Evolutionary conservation across 352 stramenopile species (phyloP), one percentile per base, ranked within the genome.

Genomic region (Phytophthora sojae): DNA sequence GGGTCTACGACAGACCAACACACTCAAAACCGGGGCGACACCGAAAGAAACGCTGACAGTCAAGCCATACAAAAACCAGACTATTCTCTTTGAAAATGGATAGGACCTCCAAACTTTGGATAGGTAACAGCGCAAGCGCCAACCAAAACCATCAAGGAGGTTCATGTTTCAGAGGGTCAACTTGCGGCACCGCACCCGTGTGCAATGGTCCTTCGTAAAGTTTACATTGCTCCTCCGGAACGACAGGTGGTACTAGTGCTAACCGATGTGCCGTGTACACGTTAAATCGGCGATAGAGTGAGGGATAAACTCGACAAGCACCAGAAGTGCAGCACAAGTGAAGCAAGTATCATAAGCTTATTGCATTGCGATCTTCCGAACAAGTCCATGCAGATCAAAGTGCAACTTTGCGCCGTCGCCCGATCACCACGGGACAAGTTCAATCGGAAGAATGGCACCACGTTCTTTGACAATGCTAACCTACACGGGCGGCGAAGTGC

Each of bases 31-130:
- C 63, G 69, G 69, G 44, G 69, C 44, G 47, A 57, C 52, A 55
- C 32, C 50, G 62, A 76, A 65, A 76, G 63, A 76, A 76, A 76
- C 69, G 68, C 53, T 68, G 62, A 49, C 61, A 52, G 11, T 52
- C 32, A 32, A 57, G 32, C 42, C 49, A 52, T 60, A 37, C 64
- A 68, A 44, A 69, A 63, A 73, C 65, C 59, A 73, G 57, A 17
- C 23, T 26, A 3, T 17, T 39, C 47, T 70, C 45, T 57, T 44
- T 52, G 30, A 14, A 67, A 67, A 23, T 17, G 64, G 60, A 69
- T 64, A 69, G 8, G 14, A 69, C 60, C 35, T 69, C 35, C 47
- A 44, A 30, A 60, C 49, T 9, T 65, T 44, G 30, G 17, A 7
- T 14, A 1, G n/a, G 14, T 45, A n/a, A 17, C 3, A 8, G 37